Evolutionary conservation across 805 yeast genomes (phyloP).

Genomic region (Lipomyces yamadae): DNA sequence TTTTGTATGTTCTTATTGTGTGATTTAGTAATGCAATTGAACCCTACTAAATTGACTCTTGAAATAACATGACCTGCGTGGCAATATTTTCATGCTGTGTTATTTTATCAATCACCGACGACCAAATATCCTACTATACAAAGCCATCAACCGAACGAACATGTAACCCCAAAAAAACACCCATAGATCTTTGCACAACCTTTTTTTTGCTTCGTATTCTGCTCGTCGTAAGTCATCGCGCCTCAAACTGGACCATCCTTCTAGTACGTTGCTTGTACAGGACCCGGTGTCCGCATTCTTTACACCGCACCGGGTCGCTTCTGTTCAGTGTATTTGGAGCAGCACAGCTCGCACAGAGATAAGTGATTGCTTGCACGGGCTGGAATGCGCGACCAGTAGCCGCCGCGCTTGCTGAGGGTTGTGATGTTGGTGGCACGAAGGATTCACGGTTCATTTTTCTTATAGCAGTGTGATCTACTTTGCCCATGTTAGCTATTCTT

Average conservation of each 20-base stretch:
- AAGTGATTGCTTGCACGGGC: slow-evolving; percentile 82
- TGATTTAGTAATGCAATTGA: neutral
- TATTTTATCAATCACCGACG: neutral
- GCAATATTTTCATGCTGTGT: neutral
- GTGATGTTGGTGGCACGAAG: slow-evolving; percentile 70
- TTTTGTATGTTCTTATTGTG: neutral
- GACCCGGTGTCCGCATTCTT: slow-evolving; percentile 98
- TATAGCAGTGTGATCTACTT: neutral
- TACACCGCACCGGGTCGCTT: slow-evolving; percentile 96
- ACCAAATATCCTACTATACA: neutral
- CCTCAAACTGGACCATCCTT: slow-evolving; percentile 89
- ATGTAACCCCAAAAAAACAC: neutral
- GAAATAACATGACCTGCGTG: neutral
- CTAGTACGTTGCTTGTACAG: slow-evolving; percentile 95
- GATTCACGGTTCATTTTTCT: slow-evolving; percentile 68
- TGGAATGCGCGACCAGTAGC: slow-evolving; percentile 76
- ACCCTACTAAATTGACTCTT: neutral
- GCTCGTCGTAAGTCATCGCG: slow-evolving; percentile 53
- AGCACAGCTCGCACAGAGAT: slow-evolving; percentile 96
- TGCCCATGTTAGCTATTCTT: neutral
- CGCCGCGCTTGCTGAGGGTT: slow-evolving; percentile 71
- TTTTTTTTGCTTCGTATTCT: neutral
- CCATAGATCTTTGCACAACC: neutral
- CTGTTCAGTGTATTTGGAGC: slow-evolving; percentile 83
- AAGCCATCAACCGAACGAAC: neutral